Base-by-base conservation (phyloP, 495 filamentous ascomycete genomes). In the Amphirosellinia nigrospora region DNA sequence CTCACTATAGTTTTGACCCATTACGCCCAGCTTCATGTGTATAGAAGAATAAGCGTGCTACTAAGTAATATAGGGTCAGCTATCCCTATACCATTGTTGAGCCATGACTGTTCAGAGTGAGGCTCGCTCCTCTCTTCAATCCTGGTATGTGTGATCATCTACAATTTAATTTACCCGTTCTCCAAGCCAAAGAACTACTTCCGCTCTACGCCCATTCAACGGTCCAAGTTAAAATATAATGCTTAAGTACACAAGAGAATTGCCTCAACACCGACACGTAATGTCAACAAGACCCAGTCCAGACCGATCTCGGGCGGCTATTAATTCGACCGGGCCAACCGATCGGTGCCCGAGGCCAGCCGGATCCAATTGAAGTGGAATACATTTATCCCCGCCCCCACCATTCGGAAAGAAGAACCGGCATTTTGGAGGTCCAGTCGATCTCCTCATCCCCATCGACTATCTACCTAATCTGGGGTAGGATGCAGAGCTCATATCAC, bases 381-480 rank as follows among this genome's bases (percentile, higher is more conserved):
- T 64, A 34, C 45, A 53, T 70, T 55, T 53, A 61, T 50, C 66
- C 59, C 48, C 19, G 46, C 52, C 60, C 52, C 62, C 46, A 66
- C 56, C 71, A 64, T 66, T 59, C 73, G 71, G 71, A 71, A 75
- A 23, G 6, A 66, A 67, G 68, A 30, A 67, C 65, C 73, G 73
- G 73, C 73, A 75, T 72, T 75, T 75, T 66, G 52, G 32, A 53
- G 46, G 28, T 52, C 63, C 34, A 36, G 34, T 36, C 34, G 7
- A 7, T 36, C 34, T 7, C 63, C 32, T 21, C 2, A 5, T 13
- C 34, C 10, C 56, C 26, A 26, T 23, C 34, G 32, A 38, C 39
- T 30, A 30, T n/a, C 46, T 19, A 53, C 55, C 16, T 45, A 30
- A 58, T 58, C 55, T 58, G 55, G 55, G 55, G 30, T 34, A 56